Conservation (phyloP, 108 stramenopile species). For the Parmales sp. region DNA sequence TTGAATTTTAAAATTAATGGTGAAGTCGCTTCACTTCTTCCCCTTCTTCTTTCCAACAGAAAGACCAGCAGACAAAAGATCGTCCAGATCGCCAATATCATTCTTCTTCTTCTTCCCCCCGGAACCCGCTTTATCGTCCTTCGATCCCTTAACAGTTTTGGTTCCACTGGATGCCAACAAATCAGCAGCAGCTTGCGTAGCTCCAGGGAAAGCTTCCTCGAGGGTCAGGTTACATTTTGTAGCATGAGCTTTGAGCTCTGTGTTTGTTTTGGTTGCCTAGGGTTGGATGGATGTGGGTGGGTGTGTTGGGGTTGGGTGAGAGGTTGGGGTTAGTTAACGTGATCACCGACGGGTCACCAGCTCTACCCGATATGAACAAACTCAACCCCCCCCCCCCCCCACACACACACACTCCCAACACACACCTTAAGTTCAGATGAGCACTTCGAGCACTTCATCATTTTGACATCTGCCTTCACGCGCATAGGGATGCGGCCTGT, state of each 20-base stretch:
- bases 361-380: not conserved
- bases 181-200: slow-evolving; percentile 21
- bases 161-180: slow-evolving; percentile 14
- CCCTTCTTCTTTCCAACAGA: slow-evolving; percentile 27
- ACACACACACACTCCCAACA: not conserved
- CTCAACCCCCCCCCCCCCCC: not conserved
- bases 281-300: too few relatives aligned
- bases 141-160: slow-evolving; percentile 10
- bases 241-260: slow-evolving; percentile 41
- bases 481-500: slow-evolving; percentile 30
- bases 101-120: slow-evolving; percentile 26
- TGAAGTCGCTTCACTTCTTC: slow-evolving; percentile 20
- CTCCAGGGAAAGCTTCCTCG: slow-evolving; percentile 44
- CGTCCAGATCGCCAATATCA: slow-evolving; percentile 32
- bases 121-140: not conserved
- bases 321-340: too few relatives aligned
- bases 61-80: slow-evolving; percentile 36
- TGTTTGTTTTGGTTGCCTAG: slow-evolving; percentile 46
- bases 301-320: too few relatives aligned
- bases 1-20: too few relatives aligned
- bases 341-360: not conserved
- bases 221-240: slow-evolving; percentile 36
- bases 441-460: slow-evolving; percentile 29
- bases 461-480: slow-evolving; percentile 28
- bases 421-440: not conserved